phyloP scores from a whole-genome alignment of 2,329 filamentous ascomycete species.

The Paecilomyces sp. region DNA sequence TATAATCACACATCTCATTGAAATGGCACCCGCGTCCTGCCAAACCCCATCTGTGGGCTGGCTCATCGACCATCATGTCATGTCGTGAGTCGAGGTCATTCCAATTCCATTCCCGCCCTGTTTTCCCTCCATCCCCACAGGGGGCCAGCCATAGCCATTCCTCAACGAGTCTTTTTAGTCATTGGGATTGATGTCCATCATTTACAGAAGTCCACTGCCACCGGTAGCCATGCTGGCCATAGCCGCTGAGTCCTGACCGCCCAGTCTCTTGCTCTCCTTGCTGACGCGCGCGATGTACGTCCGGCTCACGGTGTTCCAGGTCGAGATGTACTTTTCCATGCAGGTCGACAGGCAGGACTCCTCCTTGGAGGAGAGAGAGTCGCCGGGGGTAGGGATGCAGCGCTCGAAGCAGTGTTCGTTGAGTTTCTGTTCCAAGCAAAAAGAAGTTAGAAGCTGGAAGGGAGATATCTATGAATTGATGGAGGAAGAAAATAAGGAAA shows the following conservation, averaged over 20 bases:
- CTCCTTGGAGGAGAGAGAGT: constrained; percentile 60
- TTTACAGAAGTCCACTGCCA: background rate
- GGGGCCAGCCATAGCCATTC: background rate
- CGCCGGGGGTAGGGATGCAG: constrained; percentile 63
- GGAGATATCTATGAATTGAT: no score
- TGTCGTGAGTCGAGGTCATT: background rate
- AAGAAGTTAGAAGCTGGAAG: background rate
- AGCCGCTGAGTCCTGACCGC: constrained; percentile 17
- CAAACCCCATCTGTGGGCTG: background rate
- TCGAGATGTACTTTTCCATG: constrained; percentile 78
- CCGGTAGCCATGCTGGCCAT: constrained; percentile 11
- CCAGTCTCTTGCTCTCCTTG: constrained; percentile 50
- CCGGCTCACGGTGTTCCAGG: constrained; percentile 68
- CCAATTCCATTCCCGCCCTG: background rate
- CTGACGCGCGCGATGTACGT: constrained; percentile 55
- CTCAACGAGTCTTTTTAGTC: background rate
- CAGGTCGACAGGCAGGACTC: constrained; percentile 65
- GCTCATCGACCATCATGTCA: background rate
- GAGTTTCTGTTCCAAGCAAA: constrained; percentile 53
- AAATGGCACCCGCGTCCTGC: background rate
- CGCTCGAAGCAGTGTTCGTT: constrained; percentile 75
- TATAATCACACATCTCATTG: background rate
- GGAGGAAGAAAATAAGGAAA: no score
- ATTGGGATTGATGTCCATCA: no score
- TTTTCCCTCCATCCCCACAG: background rate